These are phyloP conservation scores for Dactylellina haptotyla DNA, from an alignment of 2,329 filamentous ascomycete genomes.

Conservation along the genomic window DNA sequence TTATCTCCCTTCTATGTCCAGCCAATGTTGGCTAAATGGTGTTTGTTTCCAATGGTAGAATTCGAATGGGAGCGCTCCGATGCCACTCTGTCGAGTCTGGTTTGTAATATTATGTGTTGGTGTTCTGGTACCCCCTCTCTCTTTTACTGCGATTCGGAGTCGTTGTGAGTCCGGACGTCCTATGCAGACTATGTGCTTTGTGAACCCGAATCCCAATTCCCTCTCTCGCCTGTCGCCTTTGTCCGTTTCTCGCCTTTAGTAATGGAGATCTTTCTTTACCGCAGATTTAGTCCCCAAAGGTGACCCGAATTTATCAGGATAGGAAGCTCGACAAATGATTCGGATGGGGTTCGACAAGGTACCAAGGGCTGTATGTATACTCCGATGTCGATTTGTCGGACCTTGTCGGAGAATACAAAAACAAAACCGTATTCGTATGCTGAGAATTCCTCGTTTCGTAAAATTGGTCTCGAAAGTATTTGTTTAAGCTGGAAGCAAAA, in stretches of 20 bases:
- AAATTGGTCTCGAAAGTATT: neutral
- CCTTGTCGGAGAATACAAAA: conserved; percentile 11
- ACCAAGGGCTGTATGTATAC: neutral
- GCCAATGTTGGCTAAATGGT: conserved; percentile 36
- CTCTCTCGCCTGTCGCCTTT: conserved; percentile 6
- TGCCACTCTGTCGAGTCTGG: neutral
- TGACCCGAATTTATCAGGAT: conserved; percentile 28
- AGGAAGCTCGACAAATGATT: conserved; percentile 26
- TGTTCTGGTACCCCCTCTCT: too few species aligned
- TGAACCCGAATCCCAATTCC: neutral
- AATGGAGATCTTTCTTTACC: conserved; percentile 24
- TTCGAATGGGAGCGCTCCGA: neutral
- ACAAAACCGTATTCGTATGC: neutral
- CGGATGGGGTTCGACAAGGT: neutral
- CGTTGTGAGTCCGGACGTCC: too few species aligned
- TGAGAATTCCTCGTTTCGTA: conserved; percentile 17
- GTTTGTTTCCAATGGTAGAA: neutral
- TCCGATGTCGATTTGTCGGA: neutral
- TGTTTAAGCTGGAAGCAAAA: conserved; percentile 6
- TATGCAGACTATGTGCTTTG: too few species aligned
- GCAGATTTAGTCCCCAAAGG: conserved; percentile 13
- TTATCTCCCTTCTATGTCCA: conserved; percentile 7
- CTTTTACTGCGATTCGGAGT: neutral
- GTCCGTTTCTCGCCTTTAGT: neutral
- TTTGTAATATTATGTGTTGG: too few species aligned